These are phyloP conservation scores for Cnidoscolus chayamansa DNA, from an alignment of 441 rosid species.

Conservation along the genomic window DNA sequence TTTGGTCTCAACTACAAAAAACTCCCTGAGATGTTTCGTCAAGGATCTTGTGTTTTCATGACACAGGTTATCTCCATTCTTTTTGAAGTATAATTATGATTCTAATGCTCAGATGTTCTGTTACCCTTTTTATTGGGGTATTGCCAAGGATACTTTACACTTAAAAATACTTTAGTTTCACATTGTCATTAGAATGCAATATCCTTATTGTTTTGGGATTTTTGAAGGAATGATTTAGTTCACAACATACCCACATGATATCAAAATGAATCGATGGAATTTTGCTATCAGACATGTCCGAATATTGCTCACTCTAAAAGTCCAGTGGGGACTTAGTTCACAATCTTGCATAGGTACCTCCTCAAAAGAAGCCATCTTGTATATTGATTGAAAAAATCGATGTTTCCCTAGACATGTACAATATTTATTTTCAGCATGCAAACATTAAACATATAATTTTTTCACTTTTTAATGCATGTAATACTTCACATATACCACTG, in stretches of 20 bases:
- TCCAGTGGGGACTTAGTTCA: background rate
- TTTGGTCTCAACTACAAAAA: conserved; percentile 78
- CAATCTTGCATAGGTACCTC: background rate
- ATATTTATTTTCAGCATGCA: background rate
- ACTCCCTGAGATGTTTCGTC: conserved; percentile 69
- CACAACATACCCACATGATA: background rate
- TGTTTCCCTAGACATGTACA: background rate
- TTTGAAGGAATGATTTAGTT: background rate
- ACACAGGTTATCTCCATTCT: conserved; percentile 46
- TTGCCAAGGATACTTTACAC: background rate
- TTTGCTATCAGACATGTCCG: background rate
- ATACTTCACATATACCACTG: background rate
- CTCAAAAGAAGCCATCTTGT: background rate
- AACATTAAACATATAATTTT: background rate
- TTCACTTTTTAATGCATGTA: background rate
- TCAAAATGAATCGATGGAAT: background rate
- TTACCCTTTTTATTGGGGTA: background rate
- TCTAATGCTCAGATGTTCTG: background rate
- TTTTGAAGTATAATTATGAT: conserved; percentile 2
- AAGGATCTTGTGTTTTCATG: conserved; percentile 77
- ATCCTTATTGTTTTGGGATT: background rate
- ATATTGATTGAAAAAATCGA: background rate
- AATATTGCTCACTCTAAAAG: background rate
- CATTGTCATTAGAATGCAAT: background rate
- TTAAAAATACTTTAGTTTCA: background rate